Evolutionary conservation across 129 eudicot species (phyloP).

Genomic region (Scalesia atractyloides): DNA sequence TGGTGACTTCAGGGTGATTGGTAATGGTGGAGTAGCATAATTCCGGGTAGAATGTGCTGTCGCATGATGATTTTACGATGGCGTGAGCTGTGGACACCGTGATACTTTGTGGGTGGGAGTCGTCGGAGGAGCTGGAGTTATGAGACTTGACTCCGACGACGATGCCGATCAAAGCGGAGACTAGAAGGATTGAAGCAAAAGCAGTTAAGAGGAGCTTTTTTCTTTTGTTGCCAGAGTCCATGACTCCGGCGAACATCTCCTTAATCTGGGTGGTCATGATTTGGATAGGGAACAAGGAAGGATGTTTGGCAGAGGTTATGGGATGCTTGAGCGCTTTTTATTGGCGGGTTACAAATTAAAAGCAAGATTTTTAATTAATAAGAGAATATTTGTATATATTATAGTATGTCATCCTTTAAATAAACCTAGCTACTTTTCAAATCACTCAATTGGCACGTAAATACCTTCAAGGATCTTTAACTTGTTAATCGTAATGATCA

Average conservation of each 20-base stretch:
- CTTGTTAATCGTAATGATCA: no score
- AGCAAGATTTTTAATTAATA: no score
- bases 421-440: no score
- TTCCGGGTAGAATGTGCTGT: slow-evolving; percentile 69
- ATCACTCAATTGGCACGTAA: no score
- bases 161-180: slow-evolving; percentile 54
- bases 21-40: slow-evolving; percentile 67
- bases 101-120: background rate
- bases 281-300: background rate
- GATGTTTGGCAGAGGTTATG: background rate
- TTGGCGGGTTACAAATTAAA: background rate
- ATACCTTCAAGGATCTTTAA: no score
- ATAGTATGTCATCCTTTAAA: no score
- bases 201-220: slow-evolving; percentile 42
- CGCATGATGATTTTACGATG: slow-evolving; percentile 64
- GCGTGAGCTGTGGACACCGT: slow-evolving; percentile 36
- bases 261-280: slow-evolving; percentile 29
- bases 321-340: background rate
- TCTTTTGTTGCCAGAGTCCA: slow-evolving; percentile 38
- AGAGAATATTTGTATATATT: no score
- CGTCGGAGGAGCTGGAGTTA: background rate
- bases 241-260: slow-evolving; percentile 35
- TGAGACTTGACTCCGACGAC: slow-evolving; percentile 51
- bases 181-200: slow-evolving; percentile 46
- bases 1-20: slow-evolving; percentile 37